phyloP scores from a whole-genome alignment of 176 grass and related monocot species.

The Zea mays region Zm-B73-REFERENCE-NAM-5.0 NC_050100.1:61668001-61668500 shows the following conservation, averaged over 20 bases:
- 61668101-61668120: slow-evolving; percentile 63
- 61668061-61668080: background rate
- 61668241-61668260: slow-evolving; percentile 37
- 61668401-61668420: background rate
- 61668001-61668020: slow-evolving; percentile 46
- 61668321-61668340: slow-evolving; percentile 5
- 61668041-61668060: background rate
- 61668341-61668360: slow-evolving; percentile 66
- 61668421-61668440: background rate
- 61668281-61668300: background rate
- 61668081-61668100: slow-evolving; percentile 28
- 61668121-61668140: slow-evolving; percentile 68
- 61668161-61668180: slow-evolving; percentile 70
- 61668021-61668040: background rate
- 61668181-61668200: slow-evolving; percentile 53
- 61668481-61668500: slow-evolving; percentile 67
- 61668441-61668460: background rate
- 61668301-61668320: background rate
- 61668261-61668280: slow-evolving; percentile 4
- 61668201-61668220: slow-evolving; percentile 79
- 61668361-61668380: slow-evolving; percentile 78
- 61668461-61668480: slow-evolving; percentile 84
- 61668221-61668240: slow-evolving; percentile 51
- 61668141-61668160: slow-evolving; percentile 66
- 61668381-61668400: background rate